A percentile compares a stretch with the other conserved stretches of the same genome.
These are phyloP conservation scores for Globisporangium nunn DNA, from an alignment of 352 stramenopile species.

Conservation along the genomic window DNA sequence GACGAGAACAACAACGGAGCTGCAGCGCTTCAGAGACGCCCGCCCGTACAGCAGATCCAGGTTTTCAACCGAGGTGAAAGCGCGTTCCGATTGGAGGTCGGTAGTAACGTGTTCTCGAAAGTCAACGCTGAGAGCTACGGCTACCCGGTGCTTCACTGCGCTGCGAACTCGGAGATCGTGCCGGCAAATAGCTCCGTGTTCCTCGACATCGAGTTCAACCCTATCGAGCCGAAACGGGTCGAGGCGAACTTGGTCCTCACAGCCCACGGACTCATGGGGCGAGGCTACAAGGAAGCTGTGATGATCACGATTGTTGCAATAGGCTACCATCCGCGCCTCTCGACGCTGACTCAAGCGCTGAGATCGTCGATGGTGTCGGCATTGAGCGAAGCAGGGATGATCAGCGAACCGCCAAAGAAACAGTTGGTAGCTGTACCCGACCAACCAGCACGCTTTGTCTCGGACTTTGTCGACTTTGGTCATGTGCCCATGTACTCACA, in stretches of 20 bases:
- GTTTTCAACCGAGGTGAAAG: constrained; percentile 71
- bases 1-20: background rate
- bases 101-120: constrained; percentile 39
- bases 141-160: constrained; percentile 52
- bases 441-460: constrained; percentile 37
- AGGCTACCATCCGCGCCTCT: constrained; percentile 42
- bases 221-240: constrained; percentile 48
- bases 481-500: constrained; percentile 54
- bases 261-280: constrained; percentile 62
- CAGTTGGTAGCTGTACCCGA: constrained; percentile 30
- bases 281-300: constrained; percentile 51
- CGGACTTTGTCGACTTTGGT: constrained; percentile 48
- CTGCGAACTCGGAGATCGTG: constrained; percentile 47
- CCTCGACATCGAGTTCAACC: constrained; percentile 74
- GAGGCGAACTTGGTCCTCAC: constrained; percentile 53
- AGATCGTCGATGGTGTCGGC: background rate
- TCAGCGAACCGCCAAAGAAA: constrained; percentile 14
- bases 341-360: constrained; percentile 21
- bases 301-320: constrained; percentile 56
- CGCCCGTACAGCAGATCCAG: constrained; percentile 66
- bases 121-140: constrained; percentile 45
- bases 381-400: constrained; percentile 14
- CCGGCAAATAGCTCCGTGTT: constrained; percentile 50
- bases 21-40: constrained; percentile 2
- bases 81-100: constrained; percentile 63